Evolutionary conservation across 352 stramenopile species (phyloP).

Genomic region (Pythium phragmiticola): DNA sequence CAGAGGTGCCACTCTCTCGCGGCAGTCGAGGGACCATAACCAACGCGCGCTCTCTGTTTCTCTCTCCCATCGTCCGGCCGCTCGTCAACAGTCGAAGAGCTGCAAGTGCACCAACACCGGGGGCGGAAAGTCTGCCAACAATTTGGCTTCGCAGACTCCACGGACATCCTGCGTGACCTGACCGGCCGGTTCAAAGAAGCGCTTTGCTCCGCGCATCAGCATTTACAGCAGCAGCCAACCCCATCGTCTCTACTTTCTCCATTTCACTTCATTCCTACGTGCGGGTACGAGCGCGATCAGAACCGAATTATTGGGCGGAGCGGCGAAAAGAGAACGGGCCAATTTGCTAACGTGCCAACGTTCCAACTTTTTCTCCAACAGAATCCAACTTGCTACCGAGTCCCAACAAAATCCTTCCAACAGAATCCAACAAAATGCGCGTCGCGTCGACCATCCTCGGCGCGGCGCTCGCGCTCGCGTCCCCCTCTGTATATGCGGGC

Average conservation of each 20-base stretch:
- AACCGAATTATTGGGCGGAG: not conserved
- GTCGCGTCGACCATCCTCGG: constrained; percentile 5
- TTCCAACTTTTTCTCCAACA: not conserved
- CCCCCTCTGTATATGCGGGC: constrained; percentile 10
- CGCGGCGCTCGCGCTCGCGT: constrained; percentile 9
- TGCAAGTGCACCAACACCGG: not conserved
- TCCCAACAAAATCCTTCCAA: not conserved
- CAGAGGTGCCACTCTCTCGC: not conserved
- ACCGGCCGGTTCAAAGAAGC: constrained; percentile 8
- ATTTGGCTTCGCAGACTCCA: not conserved
- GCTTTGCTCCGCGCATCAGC: not conserved
- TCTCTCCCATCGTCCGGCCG: not conserved
- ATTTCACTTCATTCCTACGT: not conserved
- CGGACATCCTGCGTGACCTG: not conserved
- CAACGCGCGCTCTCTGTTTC: not conserved
- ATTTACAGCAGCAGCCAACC: not conserved
- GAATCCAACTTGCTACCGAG: not conserved
- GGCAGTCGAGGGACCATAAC: not conserved
- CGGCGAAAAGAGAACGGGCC: not conserved
- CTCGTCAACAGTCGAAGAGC: not conserved
- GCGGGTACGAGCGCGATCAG: not conserved
- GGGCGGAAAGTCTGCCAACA: not conserved
- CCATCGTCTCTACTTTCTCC: not conserved
- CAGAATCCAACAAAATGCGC: constrained; percentile 12
- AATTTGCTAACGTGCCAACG: not conserved